Evolutionary conservation across 192 early-diverging fungal genomes (phyloP).

Genomic region (Coemansia sp.): DNA sequence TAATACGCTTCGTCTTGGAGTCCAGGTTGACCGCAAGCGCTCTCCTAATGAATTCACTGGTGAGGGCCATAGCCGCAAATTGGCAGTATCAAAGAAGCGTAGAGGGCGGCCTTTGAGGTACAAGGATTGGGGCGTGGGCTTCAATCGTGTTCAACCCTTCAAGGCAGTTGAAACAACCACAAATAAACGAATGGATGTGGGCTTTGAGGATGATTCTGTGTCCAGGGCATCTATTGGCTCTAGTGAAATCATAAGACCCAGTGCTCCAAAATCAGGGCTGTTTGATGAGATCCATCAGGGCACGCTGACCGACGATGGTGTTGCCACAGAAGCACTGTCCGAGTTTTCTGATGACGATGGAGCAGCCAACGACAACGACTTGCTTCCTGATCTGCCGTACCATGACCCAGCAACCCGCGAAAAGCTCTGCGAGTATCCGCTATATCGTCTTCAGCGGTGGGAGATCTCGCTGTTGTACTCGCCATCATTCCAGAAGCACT

Average conservation of each 20-base stretch:
- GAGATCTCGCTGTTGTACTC: slow-evolving; percentile 50
- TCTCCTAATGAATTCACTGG: background rate
- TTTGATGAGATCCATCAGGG: background rate
- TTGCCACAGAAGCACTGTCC: slow-evolving; percentile 4
- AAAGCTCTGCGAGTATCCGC: slow-evolving; percentile 38
- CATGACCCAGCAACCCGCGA: slow-evolving; percentile 45
- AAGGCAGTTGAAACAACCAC: background rate
- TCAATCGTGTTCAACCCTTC: background rate
- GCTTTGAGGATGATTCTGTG: background rate
- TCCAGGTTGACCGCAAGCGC: slow-evolving; percentile 44
- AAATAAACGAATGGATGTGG: background rate
- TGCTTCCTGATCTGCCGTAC: slow-evolving; percentile 42
- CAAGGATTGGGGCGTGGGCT: background rate
- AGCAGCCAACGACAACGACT: slow-evolving; percentile 1
- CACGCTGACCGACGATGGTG: slow-evolving; percentile 2
- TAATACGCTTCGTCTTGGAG: slow-evolving; percentile 51
- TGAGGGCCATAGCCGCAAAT: background rate
- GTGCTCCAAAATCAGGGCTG: background rate
- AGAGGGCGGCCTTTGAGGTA: background rate
- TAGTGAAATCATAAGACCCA: background rate
- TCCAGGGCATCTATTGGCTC: background rate
- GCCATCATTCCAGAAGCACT: slow-evolving; percentile 38
- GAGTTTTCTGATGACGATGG: slow-evolving; percentile 30
- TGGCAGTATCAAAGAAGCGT: background rate
- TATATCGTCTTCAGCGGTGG: slow-evolving; percentile 53